Base-by-base conservation (phyloP, 2,329 filamentous ascomycete genomes). In the Davidsoniella virescens region DNA sequence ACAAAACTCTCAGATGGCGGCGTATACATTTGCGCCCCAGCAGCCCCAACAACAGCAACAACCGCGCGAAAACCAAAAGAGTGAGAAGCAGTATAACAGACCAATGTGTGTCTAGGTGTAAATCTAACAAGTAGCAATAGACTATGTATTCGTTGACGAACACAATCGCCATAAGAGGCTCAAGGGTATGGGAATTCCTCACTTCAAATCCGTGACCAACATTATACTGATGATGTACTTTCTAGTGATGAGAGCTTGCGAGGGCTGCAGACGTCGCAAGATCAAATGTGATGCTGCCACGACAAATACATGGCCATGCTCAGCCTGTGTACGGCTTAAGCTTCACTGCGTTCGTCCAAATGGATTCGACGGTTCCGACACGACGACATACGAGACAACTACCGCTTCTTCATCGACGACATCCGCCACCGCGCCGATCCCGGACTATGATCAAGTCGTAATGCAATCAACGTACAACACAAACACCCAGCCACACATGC, bases 131-230 rank as follows among this genome's bases (percentile, higher is more conserved):
- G 45, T 33, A 52, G 51, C 56, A 57, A 52, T 61, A 94, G 88
- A 95, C 65, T 96, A 95, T 84, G 92, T 96, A 59, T 96, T 96
- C 62, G 92, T 96, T 52, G 90, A 96, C 65, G 90, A 96, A 65
- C 92, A 96, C 66, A 96, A 96, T 69, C 83, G 92, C 56, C 92
- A 96, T 67, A 96, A 96, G 68, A 79, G 90, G 59, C 70, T 96
- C 55, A 96, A 96, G 74, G 87, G 87, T 92, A 76, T 58, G 65
- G 29, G 40, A 44, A 47, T 44, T 20, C 20, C 23, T 16, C 4
- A 8, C 8, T 10, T 36, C 23, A 17, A 10, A 12, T 38, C 5
- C 14, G 3, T 47, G 8, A 12, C 33, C 9, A 16, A 8, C 23
- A 12, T 18, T 6, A 42, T 41, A 33, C 49, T 51, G 14, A 54